Conservation (phyloP, 495 filamentous ascomycete genomes). For the Corynascus novoguineensis region DNA sequence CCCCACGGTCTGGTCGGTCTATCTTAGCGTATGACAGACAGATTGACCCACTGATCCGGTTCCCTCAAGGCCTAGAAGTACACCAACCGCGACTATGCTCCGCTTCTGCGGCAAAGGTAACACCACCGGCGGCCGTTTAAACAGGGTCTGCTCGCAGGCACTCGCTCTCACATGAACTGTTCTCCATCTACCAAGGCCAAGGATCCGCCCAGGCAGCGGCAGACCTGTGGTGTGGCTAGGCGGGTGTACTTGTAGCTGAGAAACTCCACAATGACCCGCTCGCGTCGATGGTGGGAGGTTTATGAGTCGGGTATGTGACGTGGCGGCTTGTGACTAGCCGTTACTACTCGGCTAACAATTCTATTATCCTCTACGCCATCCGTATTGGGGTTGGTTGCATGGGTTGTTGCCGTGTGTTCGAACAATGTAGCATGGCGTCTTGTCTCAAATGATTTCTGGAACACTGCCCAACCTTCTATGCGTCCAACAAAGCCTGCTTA, state of each 20-base stretch:
- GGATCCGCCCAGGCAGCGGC: constrained; percentile 9
- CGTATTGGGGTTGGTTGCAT: background rate
- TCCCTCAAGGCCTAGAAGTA: background rate
- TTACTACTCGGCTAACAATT: background rate
- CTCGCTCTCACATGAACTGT: constrained; percentile 30
- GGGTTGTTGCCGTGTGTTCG: background rate
- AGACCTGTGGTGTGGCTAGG: constrained; percentile 7
- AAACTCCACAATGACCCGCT: constrained; percentile 14
- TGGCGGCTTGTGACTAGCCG: constrained; percentile 31
- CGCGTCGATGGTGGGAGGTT: constrained; percentile 13
- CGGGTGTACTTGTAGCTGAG: background rate
- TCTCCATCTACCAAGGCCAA: constrained; percentile 11
- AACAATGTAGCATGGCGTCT: background rate
- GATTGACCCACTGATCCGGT: background rate
- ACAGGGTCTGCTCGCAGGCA: constrained; percentile 24
- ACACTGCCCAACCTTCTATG: constrained; percentile 1
- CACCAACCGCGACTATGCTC: constrained; percentile 20
- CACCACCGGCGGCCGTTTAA: background rate
- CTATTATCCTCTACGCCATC: background rate
- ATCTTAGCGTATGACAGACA: background rate
- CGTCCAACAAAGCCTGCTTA: background rate
- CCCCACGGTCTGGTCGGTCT: background rate
- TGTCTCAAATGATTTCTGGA: constrained; percentile 11
- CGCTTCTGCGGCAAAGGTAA: constrained; percentile 9
- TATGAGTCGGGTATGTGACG: constrained; percentile 23